Percentiles rank a stretch among this genome's conserved stretches.
phyloP scores from a whole-genome alignment of 257 asterid species.

The Solanum stenotomum region DNA sequence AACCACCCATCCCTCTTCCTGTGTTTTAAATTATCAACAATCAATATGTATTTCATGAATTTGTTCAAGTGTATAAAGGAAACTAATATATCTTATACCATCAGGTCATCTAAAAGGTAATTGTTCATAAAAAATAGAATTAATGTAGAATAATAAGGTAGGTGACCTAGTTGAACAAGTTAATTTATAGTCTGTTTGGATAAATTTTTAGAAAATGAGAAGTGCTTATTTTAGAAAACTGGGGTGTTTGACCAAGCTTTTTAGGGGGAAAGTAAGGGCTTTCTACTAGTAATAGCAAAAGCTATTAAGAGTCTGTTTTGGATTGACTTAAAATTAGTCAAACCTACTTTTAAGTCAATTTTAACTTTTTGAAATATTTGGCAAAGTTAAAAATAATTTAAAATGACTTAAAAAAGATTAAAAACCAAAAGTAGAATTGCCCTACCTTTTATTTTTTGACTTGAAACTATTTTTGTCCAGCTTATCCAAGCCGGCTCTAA shows the following conservation, averaged over 20 bases:
- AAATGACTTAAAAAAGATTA: no score
- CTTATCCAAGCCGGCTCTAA: no score
- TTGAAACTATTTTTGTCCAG: no score
- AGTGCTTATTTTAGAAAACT: neutral
- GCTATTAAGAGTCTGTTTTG: neutral
- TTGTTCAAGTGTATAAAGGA: neutral
- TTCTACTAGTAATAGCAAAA: neutral
- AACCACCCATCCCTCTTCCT: slow-evolving; percentile 99
- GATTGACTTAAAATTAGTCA: fast-evolving
- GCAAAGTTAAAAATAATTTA: no score
- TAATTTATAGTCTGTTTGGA: neutral
- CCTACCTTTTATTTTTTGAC: no score
- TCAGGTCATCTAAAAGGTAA: neutral
- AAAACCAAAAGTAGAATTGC: no score
- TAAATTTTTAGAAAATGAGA: fast-evolving
- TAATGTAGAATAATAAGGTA: neutral
- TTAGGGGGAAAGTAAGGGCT: neutral
- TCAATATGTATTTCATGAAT: neutral
- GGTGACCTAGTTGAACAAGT: neutral
- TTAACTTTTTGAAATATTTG: no score
- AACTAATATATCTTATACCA: neutral
- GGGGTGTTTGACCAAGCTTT: neutral
- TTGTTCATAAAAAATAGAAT: neutral
- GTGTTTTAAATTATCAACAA: slow-evolving; percentile 16
- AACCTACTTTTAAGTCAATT: no score